These are phyloP conservation scores for Pyrrhoderma noxium DNA, from an alignment of 1,284 basidiomycete species.

Conservation along the genomic window DNA sequence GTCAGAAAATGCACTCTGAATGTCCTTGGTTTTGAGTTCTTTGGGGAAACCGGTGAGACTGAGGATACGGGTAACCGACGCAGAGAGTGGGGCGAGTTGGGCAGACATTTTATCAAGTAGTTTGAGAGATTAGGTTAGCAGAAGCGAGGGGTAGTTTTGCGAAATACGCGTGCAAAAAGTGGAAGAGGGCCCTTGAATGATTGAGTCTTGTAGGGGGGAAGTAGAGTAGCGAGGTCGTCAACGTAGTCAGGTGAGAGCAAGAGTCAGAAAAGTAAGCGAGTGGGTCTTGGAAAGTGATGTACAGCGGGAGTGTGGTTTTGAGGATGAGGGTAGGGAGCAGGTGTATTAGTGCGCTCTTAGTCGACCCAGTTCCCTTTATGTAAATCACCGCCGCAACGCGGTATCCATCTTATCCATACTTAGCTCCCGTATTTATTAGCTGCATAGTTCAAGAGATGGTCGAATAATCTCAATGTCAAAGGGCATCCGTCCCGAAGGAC, in stretches of 20 bases:
- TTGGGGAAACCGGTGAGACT: slow-evolving; percentile 87
- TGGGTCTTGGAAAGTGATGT: slow-evolving; percentile 5
- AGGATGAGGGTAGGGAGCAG: too few relatives aligned
- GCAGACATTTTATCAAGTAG: slow-evolving; percentile 31
- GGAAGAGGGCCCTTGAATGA: neutral
- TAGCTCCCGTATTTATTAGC: too few relatives aligned
- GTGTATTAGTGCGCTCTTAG: too few relatives aligned
- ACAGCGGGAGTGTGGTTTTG: too few relatives aligned
- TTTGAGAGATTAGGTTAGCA: slow-evolving; percentile 1
- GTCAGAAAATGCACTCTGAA: slow-evolving; percentile 84
- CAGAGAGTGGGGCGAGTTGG: slow-evolving; percentile 74
- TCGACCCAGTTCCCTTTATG: too few relatives aligned
- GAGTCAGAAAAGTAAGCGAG: slow-evolving; percentile 14
- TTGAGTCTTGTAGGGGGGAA: slow-evolving; percentile 9
- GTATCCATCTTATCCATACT: too few relatives aligned
- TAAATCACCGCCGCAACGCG: too few relatives aligned
- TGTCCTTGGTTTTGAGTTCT: slow-evolving; percentile 95
- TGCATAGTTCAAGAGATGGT: too few relatives aligned
- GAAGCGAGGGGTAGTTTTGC: slow-evolving; percentile 8
- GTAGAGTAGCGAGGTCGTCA: slow-evolving; percentile 13
- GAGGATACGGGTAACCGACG: slow-evolving; percentile 93
- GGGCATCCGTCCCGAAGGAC: too few relatives aligned
- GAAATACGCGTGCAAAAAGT: neutral
- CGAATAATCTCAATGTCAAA: too few relatives aligned
- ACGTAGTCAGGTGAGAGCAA: neutral